Conservation (phyloP, 2,329 filamentous ascomycete genomes). For the Colletotrichum sp. region DNA sequence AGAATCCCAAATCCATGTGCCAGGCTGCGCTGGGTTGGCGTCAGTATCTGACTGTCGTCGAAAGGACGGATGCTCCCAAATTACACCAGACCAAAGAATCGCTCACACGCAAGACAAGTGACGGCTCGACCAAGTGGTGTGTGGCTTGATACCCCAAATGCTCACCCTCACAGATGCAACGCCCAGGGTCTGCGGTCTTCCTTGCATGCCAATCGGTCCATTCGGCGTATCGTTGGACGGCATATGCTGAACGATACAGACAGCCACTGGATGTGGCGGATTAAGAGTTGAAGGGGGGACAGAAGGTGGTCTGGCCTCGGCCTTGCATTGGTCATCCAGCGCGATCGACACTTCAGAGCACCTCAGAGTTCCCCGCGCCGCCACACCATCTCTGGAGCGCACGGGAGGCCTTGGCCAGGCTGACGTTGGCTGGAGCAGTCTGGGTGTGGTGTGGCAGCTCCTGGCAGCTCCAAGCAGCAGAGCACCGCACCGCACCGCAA, state of each 20-base stretch:
- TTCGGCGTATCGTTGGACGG: not conserved
- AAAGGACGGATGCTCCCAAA: not conserved
- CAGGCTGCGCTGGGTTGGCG: conserved; percentile 1
- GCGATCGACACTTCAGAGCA: conserved; percentile 10
- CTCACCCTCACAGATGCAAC: conserved; percentile 11
- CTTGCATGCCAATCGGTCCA: not conserved
- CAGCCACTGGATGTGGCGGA: not conserved
- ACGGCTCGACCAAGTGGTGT: not conserved
- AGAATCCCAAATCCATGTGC: not conserved
- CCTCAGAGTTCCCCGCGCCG: conserved; percentile 14
- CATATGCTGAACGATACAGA: not conserved
- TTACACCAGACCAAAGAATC: not conserved
- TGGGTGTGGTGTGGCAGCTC: not conserved
- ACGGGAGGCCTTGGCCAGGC: conserved; percentile 16
- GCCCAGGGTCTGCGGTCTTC: not conserved
- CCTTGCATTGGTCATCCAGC: conserved; percentile 19
- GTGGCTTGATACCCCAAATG: conserved; percentile 1
- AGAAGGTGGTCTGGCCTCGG: not conserved
- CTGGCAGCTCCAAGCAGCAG: not conserved
- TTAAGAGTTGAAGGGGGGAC: not conserved
- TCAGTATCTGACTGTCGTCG: not conserved
- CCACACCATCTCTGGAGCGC: conserved; percentile 21
- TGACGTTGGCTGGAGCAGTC: conserved; percentile 3
- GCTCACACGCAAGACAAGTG: not conserved
- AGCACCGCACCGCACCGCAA: not conserved